Conservation (phyloP, 2,329 filamentous ascomycete genomes). For the Cladosporium sp. region DNA sequence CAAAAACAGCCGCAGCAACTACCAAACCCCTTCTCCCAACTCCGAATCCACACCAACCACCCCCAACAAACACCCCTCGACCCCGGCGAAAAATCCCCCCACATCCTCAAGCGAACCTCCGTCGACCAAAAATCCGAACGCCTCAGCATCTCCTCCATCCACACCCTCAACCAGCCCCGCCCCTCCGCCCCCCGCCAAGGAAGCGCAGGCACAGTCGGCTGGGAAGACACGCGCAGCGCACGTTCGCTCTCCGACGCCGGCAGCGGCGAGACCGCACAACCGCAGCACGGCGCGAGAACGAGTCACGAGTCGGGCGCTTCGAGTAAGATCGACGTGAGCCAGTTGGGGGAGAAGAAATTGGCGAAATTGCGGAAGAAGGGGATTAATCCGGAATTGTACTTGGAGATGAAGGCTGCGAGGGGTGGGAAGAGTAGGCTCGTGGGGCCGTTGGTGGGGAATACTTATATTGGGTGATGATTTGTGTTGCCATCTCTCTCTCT, state of each 20-base stretch:
- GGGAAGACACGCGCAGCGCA: conserved; percentile 19
- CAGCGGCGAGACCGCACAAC: conserved; percentile 12
- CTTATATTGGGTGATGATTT: conserved; percentile 21
- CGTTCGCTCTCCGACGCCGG: conserved; percentile 20
- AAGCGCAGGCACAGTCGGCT: conserved; percentile 10
- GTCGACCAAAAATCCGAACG: conserved; percentile 32
- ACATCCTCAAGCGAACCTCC: conserved; percentile 31
- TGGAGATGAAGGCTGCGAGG: conserved; percentile 44
- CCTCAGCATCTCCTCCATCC: conserved; percentile 18
- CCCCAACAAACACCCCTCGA: not conserved
- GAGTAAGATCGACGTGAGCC: conserved; percentile 36
- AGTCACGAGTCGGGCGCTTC: conserved; percentile 26
- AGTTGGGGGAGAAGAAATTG: conserved; percentile 37
- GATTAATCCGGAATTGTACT: conserved; percentile 43
- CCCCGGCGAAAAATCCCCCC: not conserved
- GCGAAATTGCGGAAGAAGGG: conserved; percentile 44
- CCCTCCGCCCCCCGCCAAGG: conserved; percentile 9
- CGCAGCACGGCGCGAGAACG: not conserved
- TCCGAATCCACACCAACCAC: not conserved
- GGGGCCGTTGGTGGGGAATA: conserved; percentile 27
- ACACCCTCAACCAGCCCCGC: not conserved
- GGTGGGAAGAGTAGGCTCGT: conserved; percentile 31
- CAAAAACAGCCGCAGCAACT: not conserved
- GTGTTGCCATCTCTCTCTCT: no score
- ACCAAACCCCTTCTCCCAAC: not conserved